Evolutionary conservation across 805 yeast species (phyloP).

Genomic region (Suhomyces kilbournensis): DNA sequence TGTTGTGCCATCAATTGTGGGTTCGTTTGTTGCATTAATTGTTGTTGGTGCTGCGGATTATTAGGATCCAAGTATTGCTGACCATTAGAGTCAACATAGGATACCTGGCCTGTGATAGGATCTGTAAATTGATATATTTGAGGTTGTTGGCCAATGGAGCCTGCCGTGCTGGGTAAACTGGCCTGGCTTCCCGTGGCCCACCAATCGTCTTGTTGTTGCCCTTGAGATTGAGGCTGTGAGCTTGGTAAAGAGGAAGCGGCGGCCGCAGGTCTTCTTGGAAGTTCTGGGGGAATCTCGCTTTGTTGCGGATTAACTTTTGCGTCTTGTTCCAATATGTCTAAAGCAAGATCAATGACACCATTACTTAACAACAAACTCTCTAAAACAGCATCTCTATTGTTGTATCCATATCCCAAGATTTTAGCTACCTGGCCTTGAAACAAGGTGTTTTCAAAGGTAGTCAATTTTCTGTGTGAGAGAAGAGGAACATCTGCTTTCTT

Average conservation of each 20-base stretch:
- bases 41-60: conserved; percentile 43
- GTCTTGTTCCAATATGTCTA: conserved; percentile 51
- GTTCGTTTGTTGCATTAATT: conserved; percentile 25
- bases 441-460: conserved; percentile 51
- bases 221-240: conserved; percentile 16
- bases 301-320: conserved; percentile 29
- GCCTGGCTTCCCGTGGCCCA: conserved; percentile 17
- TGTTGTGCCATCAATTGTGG: conserved; percentile 24
- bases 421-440: conserved; percentile 49
- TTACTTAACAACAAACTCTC: conserved; percentile 60
- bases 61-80: conserved; percentile 57
- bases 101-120: conserved; percentile 64
- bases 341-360: conserved; percentile 61
- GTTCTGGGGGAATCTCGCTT: conserved; percentile 47
- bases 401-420: conserved; percentile 51
- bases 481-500: conserved; percentile 25
- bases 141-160: conserved; percentile 20
- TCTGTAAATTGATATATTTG: conserved; percentile 69
- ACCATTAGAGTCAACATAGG: conserved; percentile 65
- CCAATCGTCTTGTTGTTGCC: conserved; percentile 25
- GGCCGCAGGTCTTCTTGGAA: conserved; percentile 38
- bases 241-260: conserved; percentile 14
- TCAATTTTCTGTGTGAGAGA: conserved; percentile 50
- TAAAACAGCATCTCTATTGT: conserved; percentile 52
- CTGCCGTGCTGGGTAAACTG: background rate